Evolutionary conservation across 805 yeast genomes (phyloP), one percentile per base, ranked within the genome.

Genomic region (Teunomyces tritomae): DNA sequence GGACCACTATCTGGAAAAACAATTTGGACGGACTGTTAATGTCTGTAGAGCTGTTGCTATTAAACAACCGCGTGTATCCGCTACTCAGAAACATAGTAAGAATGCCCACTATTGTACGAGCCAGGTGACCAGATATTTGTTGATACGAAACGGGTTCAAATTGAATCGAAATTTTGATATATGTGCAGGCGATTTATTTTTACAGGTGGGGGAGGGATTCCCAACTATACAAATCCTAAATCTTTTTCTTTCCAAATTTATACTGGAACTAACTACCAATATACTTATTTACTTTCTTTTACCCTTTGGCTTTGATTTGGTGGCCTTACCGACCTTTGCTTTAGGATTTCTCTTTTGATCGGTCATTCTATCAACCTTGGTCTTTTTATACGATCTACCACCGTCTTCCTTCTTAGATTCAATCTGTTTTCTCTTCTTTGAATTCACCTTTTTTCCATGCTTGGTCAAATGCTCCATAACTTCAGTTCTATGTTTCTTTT

Each of bases 321-420:
- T 27, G 9, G 44, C 27, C 39, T 49, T 49, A 10, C 52, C 48
- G n/a, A 46, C 35, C 28, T 49, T 49, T 35, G 49, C 52, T 33
- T 53, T 51, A 41, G 56, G 49, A 43, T 49, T 59, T 52, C 74
- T 67, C 46, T 74, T 69, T 58, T 78, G 83, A 57, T 79, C 81
- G 8, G 60, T 66, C 33, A 67, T 62, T 61, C 96, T 80, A 64
- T 88, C 96, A 42, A 60, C 69, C 65, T 83, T 82, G 7, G 97
- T 90, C 73, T 90, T 90, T 63, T 86, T 88, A 64, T 89, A 89
- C 30, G 78, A 67, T 70, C 91, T 79, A 9, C 64, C 62, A 13
- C 71, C 67, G 39, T 60, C 62, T 45, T 85, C 88, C 47, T 77
- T 77, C 45, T 57, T 61, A 0, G 78, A 86, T 59, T 84, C 95